These are phyloP conservation scores for Smithsoniella earleae DNA, from an alignment of 163 green algal genomes.

Conservation along the genomic window DNA sequence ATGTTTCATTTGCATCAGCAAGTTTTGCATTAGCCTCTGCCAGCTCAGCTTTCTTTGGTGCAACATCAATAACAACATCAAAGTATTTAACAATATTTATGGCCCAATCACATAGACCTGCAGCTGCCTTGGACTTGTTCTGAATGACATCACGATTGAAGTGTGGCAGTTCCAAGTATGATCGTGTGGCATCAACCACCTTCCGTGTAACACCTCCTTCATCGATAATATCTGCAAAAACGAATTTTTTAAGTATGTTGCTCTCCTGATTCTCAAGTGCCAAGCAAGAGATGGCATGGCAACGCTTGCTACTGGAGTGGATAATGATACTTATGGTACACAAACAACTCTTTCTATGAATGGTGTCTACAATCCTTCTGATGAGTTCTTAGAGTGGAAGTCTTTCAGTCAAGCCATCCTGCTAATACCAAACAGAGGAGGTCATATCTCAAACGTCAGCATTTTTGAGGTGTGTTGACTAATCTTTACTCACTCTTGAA, in stretches of 20 bases:
- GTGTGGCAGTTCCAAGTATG: conserved; percentile 55
- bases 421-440: too few species aligned
- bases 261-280: too few species aligned
- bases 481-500: conserved; percentile 56
- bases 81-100: conserved; percentile 82
- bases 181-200: conserved; percentile 62
- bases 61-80: conserved; percentile 55
- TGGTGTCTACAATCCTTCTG: too few species aligned
- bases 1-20: conserved; percentile 54
- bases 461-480: too few species aligned
- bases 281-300: too few species aligned
- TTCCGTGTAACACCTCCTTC: conserved; percentile 51
- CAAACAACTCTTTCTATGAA: too few species aligned
- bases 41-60: conserved; percentile 72
- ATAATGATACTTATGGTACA: too few species aligned
- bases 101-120: conserved; percentile 70
- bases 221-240: conserved; percentile 49
- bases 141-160: conserved; percentile 64
- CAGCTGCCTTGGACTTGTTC: conserved; percentile 67
- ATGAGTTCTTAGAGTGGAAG: too few species aligned
- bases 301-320: too few species aligned
- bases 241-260: too few species aligned
- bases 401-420: too few species aligned
- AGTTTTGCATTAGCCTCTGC: conserved; percentile 65
- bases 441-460: too few species aligned